phyloP scores from a whole-genome alignment of 2,329 filamentous ascomycete species.

The Knufia fluminis region DNA sequence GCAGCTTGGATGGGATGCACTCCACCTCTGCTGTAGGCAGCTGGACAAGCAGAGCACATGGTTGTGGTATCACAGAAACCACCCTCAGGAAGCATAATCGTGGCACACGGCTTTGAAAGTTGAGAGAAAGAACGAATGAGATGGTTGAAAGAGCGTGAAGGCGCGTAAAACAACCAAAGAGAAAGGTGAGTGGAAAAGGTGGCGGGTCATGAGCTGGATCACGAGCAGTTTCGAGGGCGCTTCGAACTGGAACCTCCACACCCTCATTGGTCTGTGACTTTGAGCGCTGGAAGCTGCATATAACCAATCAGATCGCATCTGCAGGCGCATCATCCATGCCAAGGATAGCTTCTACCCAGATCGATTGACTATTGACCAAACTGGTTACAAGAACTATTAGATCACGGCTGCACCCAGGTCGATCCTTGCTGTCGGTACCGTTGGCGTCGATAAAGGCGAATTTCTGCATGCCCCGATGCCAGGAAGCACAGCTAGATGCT shows the following conservation, averaged over 20 bases:
- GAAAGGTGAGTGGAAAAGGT: not conserved
- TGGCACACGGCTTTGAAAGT: not conserved
- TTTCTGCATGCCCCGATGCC: too few species aligned
- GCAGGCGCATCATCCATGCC: not conserved
- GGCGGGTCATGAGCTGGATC: not conserved
- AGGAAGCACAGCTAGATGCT: too few species aligned
- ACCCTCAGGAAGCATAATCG: not conserved
- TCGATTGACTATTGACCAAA: not conserved
- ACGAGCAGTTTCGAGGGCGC: too few species aligned
- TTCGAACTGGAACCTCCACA: not conserved
- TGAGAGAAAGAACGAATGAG: constrained; percentile 3
- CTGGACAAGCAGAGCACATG: constrained; percentile 1
- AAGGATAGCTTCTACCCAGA: not conserved
- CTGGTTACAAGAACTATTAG: not conserved
- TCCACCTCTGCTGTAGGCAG: not conserved
- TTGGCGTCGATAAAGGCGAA: too few species aligned
- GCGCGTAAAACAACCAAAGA: constrained; percentile 3
- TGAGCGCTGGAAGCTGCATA: too few species aligned
- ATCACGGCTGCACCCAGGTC: too few species aligned
- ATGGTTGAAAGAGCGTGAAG: not conserved
- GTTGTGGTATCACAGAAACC: constrained; percentile 6
- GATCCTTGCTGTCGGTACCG: too few species aligned
- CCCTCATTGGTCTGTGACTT: too few species aligned
- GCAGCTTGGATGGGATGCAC: not conserved
- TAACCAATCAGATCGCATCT: not conserved